These are phyloP conservation scores for Trichosporon sp. DNA, from an alignment of 1,284 basidiomycete genomes.

Conservation along the genomic window DNA sequence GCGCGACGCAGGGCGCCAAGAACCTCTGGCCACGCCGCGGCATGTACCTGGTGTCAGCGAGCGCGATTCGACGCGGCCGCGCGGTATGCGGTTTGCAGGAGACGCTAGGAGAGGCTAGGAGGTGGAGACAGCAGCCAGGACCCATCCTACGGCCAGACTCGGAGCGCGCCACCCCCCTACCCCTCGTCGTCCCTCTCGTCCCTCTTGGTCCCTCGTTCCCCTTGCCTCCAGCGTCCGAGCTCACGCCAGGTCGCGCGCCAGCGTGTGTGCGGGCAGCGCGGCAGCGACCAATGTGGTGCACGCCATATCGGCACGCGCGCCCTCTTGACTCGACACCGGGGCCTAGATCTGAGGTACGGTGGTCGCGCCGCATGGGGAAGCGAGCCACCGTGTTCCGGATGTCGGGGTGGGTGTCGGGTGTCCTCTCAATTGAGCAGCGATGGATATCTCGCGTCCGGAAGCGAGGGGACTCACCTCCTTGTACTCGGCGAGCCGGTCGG, in stretches of 20 bases:
- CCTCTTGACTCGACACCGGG: background rate
- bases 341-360: background rate
- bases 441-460: background rate
- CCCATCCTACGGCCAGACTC: background rate
- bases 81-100: background rate
- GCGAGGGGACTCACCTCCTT: slow-evolving; percentile 48
- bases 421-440: background rate
- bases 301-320: background rate
- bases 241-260: background rate
- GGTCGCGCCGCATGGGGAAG: background rate
- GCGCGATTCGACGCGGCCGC: background rate
- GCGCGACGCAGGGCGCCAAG: slow-evolving; percentile 63
- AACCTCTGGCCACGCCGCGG: slow-evolving; percentile 65
- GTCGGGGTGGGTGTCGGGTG: background rate
- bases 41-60: slow-evolving; percentile 54
- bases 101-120: background rate
- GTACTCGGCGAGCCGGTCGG: slow-evolving; percentile 62
- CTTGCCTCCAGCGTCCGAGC: background rate
- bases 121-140: too few species aligned
- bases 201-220: background rate
- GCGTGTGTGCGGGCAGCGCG: background rate
- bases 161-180: background rate
- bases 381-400: background rate
- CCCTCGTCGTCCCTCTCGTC: background rate
- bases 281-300: background rate